Conservation (phyloP, 768 basidiomycete genomes). For the Agaricus sinodeliciosus region DNA sequence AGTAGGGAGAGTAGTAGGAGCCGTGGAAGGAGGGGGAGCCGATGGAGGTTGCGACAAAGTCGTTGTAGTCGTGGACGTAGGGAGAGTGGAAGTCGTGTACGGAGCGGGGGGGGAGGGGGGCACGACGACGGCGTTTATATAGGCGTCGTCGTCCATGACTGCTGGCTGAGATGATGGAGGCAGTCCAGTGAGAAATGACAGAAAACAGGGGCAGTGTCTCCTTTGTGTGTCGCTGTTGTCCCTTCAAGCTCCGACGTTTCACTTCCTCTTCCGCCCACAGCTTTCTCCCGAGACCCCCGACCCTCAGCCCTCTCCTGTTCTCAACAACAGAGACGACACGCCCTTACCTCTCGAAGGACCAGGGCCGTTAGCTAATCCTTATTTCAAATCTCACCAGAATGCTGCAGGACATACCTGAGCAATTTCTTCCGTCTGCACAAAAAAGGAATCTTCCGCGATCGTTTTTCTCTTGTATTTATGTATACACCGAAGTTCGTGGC, state of each 20-base stretch:
- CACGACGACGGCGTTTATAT: conserved; percentile 20
- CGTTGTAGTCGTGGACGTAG: conserved; percentile 14
- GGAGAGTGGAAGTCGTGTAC: conserved; percentile 16
- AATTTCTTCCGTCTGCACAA: too few species aligned
- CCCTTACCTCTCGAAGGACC: too few species aligned
- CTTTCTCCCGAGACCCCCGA: too few species aligned
- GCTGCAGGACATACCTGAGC: too few species aligned
- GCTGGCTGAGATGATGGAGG: background rate
- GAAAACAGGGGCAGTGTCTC: conserved; percentile 5
- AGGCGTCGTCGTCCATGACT: conserved; percentile 13
- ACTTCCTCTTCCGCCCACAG: background rate
- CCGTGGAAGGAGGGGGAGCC: conserved; percentile 24
- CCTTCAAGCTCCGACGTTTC: conserved; percentile 10
- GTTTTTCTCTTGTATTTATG: too few species aligned
- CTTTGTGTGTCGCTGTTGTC: conserved; percentile 7
- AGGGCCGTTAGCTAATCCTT: too few species aligned
- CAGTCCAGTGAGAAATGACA: conserved; percentile 1
- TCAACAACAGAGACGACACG: too few species aligned
- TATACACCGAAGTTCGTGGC: too few species aligned
- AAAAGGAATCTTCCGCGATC: too few species aligned
- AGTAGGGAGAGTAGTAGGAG: conserved; percentile 69
- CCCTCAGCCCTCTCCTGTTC: too few species aligned
- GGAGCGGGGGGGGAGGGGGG: conserved; percentile 19
- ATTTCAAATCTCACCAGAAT: too few species aligned
- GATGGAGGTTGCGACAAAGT: conserved; percentile 12